These are phyloP conservation scores for Neonectria faginata DNA, from an alignment of 2,329 filamentous ascomycete species.

Conservation along the genomic window DNA sequence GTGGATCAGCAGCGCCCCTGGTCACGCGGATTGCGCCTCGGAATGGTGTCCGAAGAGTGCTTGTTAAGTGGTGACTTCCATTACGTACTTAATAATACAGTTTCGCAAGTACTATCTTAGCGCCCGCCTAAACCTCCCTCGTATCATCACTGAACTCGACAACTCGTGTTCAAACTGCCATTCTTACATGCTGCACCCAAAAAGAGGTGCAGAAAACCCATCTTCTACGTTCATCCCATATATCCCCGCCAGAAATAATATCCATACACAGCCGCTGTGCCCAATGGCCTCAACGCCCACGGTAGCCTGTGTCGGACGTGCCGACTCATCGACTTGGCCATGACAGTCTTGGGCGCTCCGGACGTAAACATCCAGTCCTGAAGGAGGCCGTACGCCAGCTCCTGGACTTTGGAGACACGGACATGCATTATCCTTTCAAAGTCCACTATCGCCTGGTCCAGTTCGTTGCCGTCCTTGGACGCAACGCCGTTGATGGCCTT, in stretches of 20 bases:
- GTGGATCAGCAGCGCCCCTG: slow-evolving; percentile 39
- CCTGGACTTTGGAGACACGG: slow-evolving; percentile 52
- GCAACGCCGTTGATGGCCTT: slow-evolving; percentile 53
- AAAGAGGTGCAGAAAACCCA: slow-evolving; percentile 2
- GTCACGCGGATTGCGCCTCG: slow-evolving; percentile 40
- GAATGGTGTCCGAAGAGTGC: slow-evolving; percentile 12
- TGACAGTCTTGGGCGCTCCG: slow-evolving; percentile 56
- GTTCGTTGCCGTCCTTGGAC: slow-evolving; percentile 35
- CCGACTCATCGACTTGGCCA: slow-evolving; percentile 52
- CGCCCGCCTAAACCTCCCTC: slow-evolving; percentile 5
- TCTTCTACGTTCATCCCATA: slow-evolving; percentile 13
- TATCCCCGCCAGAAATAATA: slow-evolving; percentile 45
- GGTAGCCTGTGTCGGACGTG: slow-evolving; percentile 50
- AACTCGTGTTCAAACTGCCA: slow-evolving; percentile 1
- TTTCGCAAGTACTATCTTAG: slow-evolving; percentile 33
- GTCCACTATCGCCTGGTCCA: slow-evolving; percentile 50
- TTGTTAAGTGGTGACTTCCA: slow-evolving; percentile 18
- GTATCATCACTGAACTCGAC: background rate
- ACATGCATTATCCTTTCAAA: slow-evolving; percentile 56
- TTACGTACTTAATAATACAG: accelerated
- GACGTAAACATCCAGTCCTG: slow-evolving; percentile 61
- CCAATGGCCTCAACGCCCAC: slow-evolving; percentile 48
- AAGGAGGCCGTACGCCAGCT: slow-evolving; percentile 59
- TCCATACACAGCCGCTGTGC: slow-evolving; percentile 43
- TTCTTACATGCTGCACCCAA: slow-evolving; percentile 6